Percentiles rank a stretch among this genome's conserved stretches.
Evolutionary conservation across 2,329 filamentous ascomycete species (phyloP).

Genomic region (Zopfia rhizophila): DNA sequence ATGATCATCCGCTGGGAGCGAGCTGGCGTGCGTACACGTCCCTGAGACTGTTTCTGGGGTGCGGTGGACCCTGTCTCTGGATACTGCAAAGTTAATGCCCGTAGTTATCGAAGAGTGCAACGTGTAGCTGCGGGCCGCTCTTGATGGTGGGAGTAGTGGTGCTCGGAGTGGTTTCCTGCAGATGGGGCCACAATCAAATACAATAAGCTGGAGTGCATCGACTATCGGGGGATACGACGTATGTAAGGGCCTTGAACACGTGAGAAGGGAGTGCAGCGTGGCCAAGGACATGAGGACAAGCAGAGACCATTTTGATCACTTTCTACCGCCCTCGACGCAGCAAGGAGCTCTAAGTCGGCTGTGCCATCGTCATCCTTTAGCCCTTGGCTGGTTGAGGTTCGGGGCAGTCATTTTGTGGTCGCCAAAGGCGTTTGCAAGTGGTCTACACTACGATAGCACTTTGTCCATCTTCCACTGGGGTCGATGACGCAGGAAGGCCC

Average conservation of each 20-base stretch:
- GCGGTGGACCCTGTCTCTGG: conserved; percentile 40
- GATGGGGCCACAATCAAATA: conserved; percentile 34
- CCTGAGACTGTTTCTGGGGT: conserved; percentile 37
- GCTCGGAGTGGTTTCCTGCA: conserved; percentile 25
- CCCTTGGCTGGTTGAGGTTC: not conserved
- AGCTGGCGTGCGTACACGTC: conserved; percentile 34
- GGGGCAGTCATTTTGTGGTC: conserved; percentile 3
- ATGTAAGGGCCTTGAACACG: conserved; percentile 7
- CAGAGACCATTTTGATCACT: no score
- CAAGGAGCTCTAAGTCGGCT: not conserved
- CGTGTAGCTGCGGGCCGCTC: conserved; percentile 39
- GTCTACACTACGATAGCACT: no score
- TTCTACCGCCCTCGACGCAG: conserved; percentile 3
- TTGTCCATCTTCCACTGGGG: conserved; percentile 5
- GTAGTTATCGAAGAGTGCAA: conserved; percentile 35
- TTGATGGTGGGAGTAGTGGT: conserved; percentile 27
- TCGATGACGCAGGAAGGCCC: conserved; percentile 8
- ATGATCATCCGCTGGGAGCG: conserved; percentile 44
- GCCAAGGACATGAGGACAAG: conserved; percentile 7
- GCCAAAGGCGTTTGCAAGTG: not conserved
- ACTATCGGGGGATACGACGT: conserved; percentile 7
- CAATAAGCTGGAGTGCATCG: conserved; percentile 34
- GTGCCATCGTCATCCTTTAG: conserved; percentile 4
- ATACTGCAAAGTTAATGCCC: no score
- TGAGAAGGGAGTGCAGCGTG: conserved; percentile 2